Conservation (phyloP, 257 asterid species). For the Verbascum thapsus region DNA sequence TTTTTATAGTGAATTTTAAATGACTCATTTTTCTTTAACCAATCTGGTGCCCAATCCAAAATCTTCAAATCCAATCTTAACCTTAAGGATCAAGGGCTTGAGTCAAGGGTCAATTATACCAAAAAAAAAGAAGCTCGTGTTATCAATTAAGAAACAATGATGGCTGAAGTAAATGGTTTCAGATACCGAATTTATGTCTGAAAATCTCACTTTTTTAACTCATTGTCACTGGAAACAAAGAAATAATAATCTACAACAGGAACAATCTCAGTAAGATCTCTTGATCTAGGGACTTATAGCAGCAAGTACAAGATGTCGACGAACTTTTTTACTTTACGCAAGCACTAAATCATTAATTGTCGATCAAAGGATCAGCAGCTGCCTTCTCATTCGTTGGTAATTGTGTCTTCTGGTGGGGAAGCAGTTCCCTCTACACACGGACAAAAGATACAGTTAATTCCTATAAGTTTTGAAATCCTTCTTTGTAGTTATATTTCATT, state of each 20-base stretch:
- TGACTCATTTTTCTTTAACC: too few relatives aligned
- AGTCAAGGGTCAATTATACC: too few relatives aligned
- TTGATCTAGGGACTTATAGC: conserved; percentile 27
- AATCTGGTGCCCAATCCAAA: too few relatives aligned
- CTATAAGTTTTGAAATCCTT: not conserved
- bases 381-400: conserved; percentile 57
- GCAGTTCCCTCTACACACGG: conserved; percentile 56
- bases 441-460: conserved; percentile 12
- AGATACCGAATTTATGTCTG: conserved; percentile 20
- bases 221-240: conserved; percentile 16
- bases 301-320: conserved; percentile 27
- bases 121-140: not conserved
- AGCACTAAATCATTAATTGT: conserved; percentile 31
- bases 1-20: too few relatives aligned
- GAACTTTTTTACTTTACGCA: conserved; percentile 20
- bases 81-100: too few relatives aligned
- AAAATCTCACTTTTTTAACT: conserved; percentile 11
- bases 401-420: conserved; percentile 52
- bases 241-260: conserved; percentile 39
- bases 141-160: not conserved
- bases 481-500: not conserved
- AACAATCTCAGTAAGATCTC: conserved; percentile 33
- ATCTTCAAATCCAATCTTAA: too few relatives aligned
- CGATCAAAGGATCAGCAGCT: conserved; percentile 27
- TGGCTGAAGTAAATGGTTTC: not conserved